A percentile compares a stretch with the other conserved stretches of the same genome.
Conservation (phyloP, 1,139 yeast species). For the Zygosaccharomyces sapae region DNA sequence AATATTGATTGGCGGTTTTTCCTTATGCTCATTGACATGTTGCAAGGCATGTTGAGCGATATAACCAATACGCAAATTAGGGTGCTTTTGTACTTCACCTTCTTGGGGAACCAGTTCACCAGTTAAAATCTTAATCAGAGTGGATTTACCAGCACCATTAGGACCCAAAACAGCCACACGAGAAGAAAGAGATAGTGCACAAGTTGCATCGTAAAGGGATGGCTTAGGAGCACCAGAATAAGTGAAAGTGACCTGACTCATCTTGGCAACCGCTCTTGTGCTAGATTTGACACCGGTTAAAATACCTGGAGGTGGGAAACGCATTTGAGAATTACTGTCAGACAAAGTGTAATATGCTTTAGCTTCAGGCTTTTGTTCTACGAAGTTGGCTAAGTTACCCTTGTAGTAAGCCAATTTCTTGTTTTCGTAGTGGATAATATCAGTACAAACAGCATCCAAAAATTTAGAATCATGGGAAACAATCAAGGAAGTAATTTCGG, state of each 20-base stretch:
- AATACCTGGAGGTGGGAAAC: constrained; percentile 97
- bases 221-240: constrained; percentile 90
- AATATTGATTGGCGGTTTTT: constrained; percentile 93
- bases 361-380: constrained; percentile 90
- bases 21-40: constrained; percentile 95
- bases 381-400: constrained; percentile 95
- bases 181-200: constrained; percentile 84
- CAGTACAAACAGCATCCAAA: constrained; percentile 93
- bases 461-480: constrained; percentile 98
- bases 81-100: constrained; percentile 96
- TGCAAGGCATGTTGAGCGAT: constrained; percentile 98
- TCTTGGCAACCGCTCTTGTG: constrained; percentile 92
- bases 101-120: constrained; percentile 82
- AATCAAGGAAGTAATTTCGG: constrained; percentile 89
- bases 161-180: constrained; percentile 97
- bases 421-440: constrained; percentile 92
- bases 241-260: constrained; percentile 77
- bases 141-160: constrained; percentile 98
- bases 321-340: constrained; percentile 91
- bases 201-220: constrained; percentile 71
- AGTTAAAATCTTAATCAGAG: constrained; percentile 85
- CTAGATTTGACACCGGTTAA: constrained; percentile 92
- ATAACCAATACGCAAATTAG: constrained; percentile 95
- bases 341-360: constrained; percentile 91
- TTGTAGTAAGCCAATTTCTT: constrained; percentile 92